A percentile compares a stretch with the other conserved stretches of the same genome.
Conservation (phyloP, 192 early-diverging fungal species). For the Podila verticillata region DNA sequence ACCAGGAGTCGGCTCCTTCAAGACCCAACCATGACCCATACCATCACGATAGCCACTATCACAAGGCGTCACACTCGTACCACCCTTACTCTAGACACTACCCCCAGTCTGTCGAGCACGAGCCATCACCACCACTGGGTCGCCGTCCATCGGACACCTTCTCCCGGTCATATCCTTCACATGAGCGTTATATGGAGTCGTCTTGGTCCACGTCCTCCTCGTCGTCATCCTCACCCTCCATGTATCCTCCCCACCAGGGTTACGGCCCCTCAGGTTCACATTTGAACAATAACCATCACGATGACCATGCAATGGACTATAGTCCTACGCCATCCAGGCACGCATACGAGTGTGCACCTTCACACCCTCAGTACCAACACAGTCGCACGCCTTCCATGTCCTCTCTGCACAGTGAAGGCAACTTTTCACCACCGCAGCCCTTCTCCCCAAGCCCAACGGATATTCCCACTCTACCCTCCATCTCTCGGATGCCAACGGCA, state of each 20-base stretch:
- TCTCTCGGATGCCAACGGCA: neutral
- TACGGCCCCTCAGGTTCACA: too few species aligned
- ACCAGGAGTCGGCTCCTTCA: conserved; percentile 11
- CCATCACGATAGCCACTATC: neutral
- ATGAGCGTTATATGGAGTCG: too few species aligned
- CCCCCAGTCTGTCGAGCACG: neutral
- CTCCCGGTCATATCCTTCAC: neutral
- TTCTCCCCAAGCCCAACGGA: conserved; percentile 10
- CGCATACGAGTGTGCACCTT: neutral
- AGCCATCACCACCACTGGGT: neutral
- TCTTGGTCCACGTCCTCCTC: neutral
- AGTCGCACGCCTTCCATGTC: conserved; percentile 45
- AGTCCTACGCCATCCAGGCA: too few species aligned
- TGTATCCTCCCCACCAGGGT: too few species aligned
- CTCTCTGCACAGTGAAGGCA: conserved; percentile 35
- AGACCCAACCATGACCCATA: conserved; percentile 29
- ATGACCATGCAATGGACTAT: too few species aligned
- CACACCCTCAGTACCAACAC: neutral
- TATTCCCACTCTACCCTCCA: neutral
- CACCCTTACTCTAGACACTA: neutral
- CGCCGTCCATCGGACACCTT: neutral
- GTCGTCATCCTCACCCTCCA: neutral
- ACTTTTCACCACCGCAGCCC: conserved; percentile 27
- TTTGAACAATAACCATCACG: too few species aligned
- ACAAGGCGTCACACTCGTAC: neutral